Evolutionary conservation across 2,329 filamentous ascomycete genomes (phyloP), one percentile per base, ranked within the genome.

Genomic region (Diplocarpon mali): DNA sequence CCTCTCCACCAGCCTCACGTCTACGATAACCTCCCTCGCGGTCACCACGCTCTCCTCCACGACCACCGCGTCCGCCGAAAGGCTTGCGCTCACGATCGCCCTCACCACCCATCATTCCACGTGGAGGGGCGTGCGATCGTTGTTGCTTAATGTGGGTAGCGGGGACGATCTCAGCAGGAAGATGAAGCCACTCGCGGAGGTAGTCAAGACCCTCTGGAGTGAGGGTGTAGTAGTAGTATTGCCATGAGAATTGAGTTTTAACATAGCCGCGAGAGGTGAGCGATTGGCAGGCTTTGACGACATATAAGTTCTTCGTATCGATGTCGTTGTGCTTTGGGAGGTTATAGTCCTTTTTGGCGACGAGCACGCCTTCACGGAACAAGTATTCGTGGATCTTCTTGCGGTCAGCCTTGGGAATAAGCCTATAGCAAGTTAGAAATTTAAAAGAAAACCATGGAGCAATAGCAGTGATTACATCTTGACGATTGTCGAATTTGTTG

Each of bases 311-410:
- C 84, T 95, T 95, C 72, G 88, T 94, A 77, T 95, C 92, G 71
- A 96, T 92, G 65, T 98, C 90, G 68, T 78, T 78, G 78, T 98
- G 92, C 83, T 94, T 93, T 69, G 86, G 83, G 64, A 89, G 85
- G 78, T 95, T 93, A 82, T 82, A 95, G 79, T 98, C 87, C 82
- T 98, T 96, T 78, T 93, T 89, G 62, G 92, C 92, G 70, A 96
- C 90, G 76, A 96, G 86, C 59, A 88, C 84, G 65, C 78, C 78
- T 76, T 83, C 85, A 65, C 84, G 83, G 83, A 95, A 94, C 80
- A 98, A 86, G 84, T 90, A 94, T 84, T 83, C 90, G 81, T 98
- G 92, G 76, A 98, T 96, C 84, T 88, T 87, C 86, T 98, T 98
- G 78, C 93, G 89, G 78, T 98, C 92, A 72, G 87, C 85, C 84